Base-by-base conservation (phyloP, 2,329 filamentous ascomycete species). In the Raffaelea deltoideospora region DNA sequence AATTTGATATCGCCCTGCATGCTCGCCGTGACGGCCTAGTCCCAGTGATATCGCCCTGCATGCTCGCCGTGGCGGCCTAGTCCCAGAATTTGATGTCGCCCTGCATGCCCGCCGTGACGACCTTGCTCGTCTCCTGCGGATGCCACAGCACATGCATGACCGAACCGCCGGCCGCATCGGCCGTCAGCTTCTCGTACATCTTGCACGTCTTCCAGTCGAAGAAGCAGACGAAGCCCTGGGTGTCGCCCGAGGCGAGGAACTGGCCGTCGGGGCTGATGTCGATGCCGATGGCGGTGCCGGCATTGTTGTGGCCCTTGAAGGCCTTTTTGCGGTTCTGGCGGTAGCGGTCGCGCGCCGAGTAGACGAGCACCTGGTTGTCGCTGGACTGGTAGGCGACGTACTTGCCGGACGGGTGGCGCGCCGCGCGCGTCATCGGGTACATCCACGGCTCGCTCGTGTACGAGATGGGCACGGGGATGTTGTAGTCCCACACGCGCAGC, bases 121-220 rank as follows among this genome's bases (percentile, higher is more conserved):
- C 76, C 67, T 95, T 95, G 53, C 81, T 90, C 15, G 80, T 90
- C 66, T 98, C 90, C 60, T 95, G 82, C n/a, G 88, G 86, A 58
- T 96, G 87, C 88, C 90, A 98, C 54, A 82, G 81, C 40, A 90
- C 73, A 46, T 79, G 83, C n/a, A 85, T 84, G 37, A 95, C 69
- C 5, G 87, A 76, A 37, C 79, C 73, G 37, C 85, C 86, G 41
- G 83, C 76, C 19, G 83, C 81, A 47, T 86, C 79, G 18, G 85
- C 87, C 59, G 81, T 74, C 45, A 98, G 75, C 68, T 96, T 96
- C 61, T 94, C 85, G 60, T 85, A 94, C 86, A 98, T 88, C 63
- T 95, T 96, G 57, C 88, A 93, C 28, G 86, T 95, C 72, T 98
- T 98, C 84, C 87, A 98, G 59, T 96, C 90, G 85, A 87, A 98